Percentiles rank a stretch among this genome's conserved stretches.
Evolutionary conservation across 768 basidiomycete genomes (phyloP).

Genomic region (Rhizopogon salebrosus): DNA sequence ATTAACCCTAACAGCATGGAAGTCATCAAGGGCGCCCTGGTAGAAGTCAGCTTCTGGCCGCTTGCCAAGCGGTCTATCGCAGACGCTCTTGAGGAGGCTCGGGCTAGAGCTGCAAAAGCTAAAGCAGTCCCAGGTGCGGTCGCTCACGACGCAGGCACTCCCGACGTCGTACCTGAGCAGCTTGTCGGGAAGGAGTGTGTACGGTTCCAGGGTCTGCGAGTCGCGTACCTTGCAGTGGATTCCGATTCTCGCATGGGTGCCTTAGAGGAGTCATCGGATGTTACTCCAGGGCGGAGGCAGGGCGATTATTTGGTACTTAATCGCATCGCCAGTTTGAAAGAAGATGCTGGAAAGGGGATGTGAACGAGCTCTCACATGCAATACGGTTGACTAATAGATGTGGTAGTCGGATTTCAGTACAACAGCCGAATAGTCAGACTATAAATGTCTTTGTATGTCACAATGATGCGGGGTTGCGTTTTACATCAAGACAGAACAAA

Average conservation of each 20-base stretch:
- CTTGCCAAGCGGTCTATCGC: constrained; percentile 64
- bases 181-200: constrained; percentile 88
- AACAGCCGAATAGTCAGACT: background rate
- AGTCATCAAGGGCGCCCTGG: constrained; percentile 71
- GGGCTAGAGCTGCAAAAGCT: constrained; percentile 56
- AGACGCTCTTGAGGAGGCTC: constrained; percentile 64
- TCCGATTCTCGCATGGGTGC: constrained; percentile 71
- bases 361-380: constrained; percentile 5
- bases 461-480: background rate
- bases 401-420: background rate
- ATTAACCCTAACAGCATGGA: constrained; percentile 80
- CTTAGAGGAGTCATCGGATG: constrained; percentile 49
- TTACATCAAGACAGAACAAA: no score
- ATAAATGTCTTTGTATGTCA: background rate
- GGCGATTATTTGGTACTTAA: constrained; percentile 86
- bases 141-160: constrained; percentile 47
- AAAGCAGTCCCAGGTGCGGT: constrained; percentile 35
- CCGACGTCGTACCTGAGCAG: constrained; percentile 66
- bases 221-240: constrained; percentile 94
- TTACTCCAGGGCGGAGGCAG: constrained; percentile 40
- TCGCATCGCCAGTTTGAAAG: constrained; percentile 90
- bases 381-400: background rate
- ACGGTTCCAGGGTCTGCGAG: constrained; percentile 93
- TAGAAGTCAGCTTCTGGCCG: constrained; percentile 87
- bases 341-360: constrained; percentile 74